Percentiles rank a stretch among this genome's conserved stretches.
phyloP scores from a whole-genome alignment of 2,329 filamentous ascomycete genomes.

The Pestalotiopsis sp. region DNA sequence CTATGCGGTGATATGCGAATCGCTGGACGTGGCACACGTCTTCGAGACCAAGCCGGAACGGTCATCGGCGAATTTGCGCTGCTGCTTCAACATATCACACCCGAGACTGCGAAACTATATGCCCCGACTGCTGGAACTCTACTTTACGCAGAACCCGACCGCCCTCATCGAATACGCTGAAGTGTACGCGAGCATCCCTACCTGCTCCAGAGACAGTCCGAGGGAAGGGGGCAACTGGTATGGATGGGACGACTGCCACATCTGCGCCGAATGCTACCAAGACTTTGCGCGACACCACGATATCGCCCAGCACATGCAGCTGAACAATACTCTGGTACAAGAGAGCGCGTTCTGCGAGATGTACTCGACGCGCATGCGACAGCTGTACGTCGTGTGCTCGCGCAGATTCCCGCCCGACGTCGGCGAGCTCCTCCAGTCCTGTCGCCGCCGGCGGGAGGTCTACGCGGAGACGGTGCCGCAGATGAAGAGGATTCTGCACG shows the following conservation, averaged over 20 bases:
- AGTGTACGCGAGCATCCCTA: conserved; percentile 31
- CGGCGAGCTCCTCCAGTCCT: conserved; percentile 25
- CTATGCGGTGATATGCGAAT: conserved; percentile 32
- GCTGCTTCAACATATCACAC: conserved; percentile 36
- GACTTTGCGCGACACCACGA: conserved; percentile 31
- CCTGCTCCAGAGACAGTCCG: conserved; percentile 28
- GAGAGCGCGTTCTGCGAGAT: conserved; percentile 36
- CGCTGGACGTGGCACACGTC: conserved; percentile 30
- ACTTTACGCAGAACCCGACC: conserved; percentile 27
- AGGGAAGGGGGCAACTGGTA: conserved; percentile 30
- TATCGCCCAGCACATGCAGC: conserved; percentile 31
- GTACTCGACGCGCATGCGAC: conserved; percentile 40
- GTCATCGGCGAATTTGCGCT: conserved; percentile 26
- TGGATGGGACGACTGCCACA: conserved; percentile 37
- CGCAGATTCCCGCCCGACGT: conserved; percentile 20
- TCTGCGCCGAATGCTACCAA: conserved; percentile 40
- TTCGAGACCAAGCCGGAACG: conserved; percentile 29
- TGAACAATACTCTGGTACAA: conserved; percentile 24
- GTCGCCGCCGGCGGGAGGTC: conserved; percentile 29
- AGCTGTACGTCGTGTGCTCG: conserved; percentile 34
- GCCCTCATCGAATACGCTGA: conserved; percentile 31
- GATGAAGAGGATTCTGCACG: conserved; percentile 28
- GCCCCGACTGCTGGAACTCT: conserved; percentile 27
- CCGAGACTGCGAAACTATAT: conserved; percentile 27
- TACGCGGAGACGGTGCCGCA: conserved; percentile 35